phyloP scores from a whole-genome alignment of 768 basidiomycete genomes.

The Mycena sanguinolenta region DNA sequence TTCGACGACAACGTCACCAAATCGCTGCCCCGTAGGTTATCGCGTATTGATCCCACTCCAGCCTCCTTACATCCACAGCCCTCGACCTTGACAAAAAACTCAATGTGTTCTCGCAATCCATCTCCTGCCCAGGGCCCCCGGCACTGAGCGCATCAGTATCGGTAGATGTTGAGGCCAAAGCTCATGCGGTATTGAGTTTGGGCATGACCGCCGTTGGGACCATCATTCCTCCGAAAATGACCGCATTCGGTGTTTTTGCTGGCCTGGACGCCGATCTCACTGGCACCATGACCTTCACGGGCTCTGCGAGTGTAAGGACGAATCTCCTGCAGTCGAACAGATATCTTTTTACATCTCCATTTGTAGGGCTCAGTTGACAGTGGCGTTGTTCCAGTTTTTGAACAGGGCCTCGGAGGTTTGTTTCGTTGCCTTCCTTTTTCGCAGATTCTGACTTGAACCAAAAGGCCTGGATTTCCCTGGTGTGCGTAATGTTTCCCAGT shows the following conservation, averaged over 20 bases:
- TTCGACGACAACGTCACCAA: conserved; percentile 39
- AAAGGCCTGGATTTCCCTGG: conserved; percentile 46
- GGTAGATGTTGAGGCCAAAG: conserved; percentile 33
- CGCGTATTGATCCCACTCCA: not conserved
- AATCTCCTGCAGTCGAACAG: not conserved
- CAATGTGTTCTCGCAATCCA: conserved; percentile 36
- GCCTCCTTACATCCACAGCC: conserved; percentile 6
- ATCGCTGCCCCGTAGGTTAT: conserved; percentile 35
- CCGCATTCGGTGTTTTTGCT: conserved; percentile 45
- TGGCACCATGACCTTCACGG: conserved; percentile 46
- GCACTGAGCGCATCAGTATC: conserved; percentile 35
- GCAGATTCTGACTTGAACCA: not conserved
- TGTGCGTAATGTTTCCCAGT: conserved; percentile 31
- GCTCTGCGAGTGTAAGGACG: conserved; percentile 34
- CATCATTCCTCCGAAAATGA: conserved; percentile 50
- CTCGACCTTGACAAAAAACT: conserved; percentile 40
- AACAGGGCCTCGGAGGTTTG: conserved; percentile 48
- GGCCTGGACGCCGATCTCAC: conserved; percentile 45
- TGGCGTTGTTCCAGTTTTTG: conserved; percentile 46
- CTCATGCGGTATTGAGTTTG: conserved; percentile 43
- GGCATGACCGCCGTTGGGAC: conserved; percentile 40
- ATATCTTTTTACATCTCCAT: not conserved
- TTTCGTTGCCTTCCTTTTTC: not conserved
- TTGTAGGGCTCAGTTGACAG: conserved; percentile 44
- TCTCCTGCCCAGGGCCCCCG: conserved; percentile 35